Evolutionary conservation across 495 filamentous ascomycete genomes (phyloP), one percentile per base, ranked within the genome.

Genomic region (Terfezia boudieri): DNA sequence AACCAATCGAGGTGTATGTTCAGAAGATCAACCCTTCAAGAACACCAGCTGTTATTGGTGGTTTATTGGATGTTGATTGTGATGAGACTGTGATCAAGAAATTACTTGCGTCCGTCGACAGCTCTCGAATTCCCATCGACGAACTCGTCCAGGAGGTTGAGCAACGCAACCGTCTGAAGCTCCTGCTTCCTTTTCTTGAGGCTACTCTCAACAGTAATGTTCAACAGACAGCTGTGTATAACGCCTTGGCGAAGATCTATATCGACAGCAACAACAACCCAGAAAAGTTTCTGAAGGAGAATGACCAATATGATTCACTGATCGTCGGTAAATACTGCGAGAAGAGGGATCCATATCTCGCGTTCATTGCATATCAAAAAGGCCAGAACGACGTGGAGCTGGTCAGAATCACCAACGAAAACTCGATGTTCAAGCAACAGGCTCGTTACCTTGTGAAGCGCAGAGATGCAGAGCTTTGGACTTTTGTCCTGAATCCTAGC

Each of bases 211-310:
- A 83, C 37, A 77, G 76, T 55, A 92, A 92, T 38, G 95, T 95
- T 69, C 86, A 95, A 67, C 90, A 99, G 68, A 86, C 92, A 70
- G 92, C 90, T 32, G 86, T 99, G 50, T 99, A 87, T 74, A 95
- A 99, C 60, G 92, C 92, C 12, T 76, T 99, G 37, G 92, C 92
- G 8, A 99, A 99, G 81, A 96, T 99, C 58, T 99, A 99, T 71
- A 99, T 99, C 59, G 92, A 96, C 68, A 89, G 82, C 67, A 99
- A 99, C 74, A 95, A 94, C 70, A 86, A 94, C 66, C 92, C 92
- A 0, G 92, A 99, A 75, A 89, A 85, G 65, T 99, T 99, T 74
- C 73, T 99, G 50, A 93, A 86, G 73, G 90, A 96, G 70, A 99
- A 96, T 67, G 85, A 95, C 60, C 78, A 90, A 67, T 99, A 99